Conservation (phyloP, 2,329 filamentous ascomycete genomes). For the Calonectria multiphialidica region DNA sequence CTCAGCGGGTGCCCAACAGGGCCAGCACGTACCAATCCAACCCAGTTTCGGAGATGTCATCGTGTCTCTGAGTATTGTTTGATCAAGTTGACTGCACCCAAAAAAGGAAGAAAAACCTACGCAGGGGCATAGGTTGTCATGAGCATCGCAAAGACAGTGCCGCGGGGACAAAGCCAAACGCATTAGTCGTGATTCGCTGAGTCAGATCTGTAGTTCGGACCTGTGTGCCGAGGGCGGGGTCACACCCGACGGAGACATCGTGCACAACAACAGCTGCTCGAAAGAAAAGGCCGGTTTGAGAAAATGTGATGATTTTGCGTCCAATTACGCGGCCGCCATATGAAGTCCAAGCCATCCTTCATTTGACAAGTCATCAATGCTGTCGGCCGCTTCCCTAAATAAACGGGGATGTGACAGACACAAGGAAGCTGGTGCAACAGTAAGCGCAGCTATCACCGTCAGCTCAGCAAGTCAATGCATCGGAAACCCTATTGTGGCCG, state of each 20-base stretch:
- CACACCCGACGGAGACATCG: background rate
- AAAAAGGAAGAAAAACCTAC: too few species aligned
- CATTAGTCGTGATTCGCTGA: background rate
- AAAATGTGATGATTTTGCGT: background rate
- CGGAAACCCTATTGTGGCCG: background rate
- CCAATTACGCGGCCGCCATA: too few species aligned
- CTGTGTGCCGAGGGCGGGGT: background rate
- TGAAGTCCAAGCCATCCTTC: too few species aligned
- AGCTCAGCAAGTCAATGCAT: background rate
- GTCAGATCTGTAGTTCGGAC: background rate
- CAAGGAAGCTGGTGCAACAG: background rate
- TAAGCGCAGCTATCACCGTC: background rate
- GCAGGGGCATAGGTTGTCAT: too few species aligned
- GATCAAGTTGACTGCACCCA: too few species aligned
- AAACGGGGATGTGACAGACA: background rate
- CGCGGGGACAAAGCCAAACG: background rate
- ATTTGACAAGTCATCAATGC: too few species aligned
- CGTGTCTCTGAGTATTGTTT: background rate
- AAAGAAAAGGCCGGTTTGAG: background rate
- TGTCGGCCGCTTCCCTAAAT: background rate
- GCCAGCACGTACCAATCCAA: constrained; percentile 20
- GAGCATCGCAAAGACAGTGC: background rate
- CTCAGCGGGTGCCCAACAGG: background rate
- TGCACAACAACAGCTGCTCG: background rate
- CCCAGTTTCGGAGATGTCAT: constrained; percentile 26